phyloP scores from a whole-genome alignment of 208 protist species.

The Trypanosomatidae sp. region DNA sequence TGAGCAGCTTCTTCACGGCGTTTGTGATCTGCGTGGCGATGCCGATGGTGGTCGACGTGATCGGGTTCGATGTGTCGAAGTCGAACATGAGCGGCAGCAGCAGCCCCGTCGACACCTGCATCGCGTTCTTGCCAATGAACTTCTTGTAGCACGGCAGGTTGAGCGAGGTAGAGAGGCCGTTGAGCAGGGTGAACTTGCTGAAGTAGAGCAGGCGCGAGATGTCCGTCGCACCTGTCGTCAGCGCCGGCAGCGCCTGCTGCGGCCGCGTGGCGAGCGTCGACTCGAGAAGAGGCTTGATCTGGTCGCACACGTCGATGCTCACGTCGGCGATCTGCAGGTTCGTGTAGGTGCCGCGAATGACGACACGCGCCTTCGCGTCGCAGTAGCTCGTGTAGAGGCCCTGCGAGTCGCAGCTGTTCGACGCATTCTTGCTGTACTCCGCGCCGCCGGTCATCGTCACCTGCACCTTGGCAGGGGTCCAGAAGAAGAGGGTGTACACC shows the following conservation, averaged over 20 bases:
- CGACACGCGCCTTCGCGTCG: conserved; percentile 1
- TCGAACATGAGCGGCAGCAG: conserved; percentile 3
- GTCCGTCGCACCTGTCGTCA: neutral
- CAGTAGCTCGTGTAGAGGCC: neutral
- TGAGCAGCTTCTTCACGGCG: too few species aligned
- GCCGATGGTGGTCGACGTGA: neutral
- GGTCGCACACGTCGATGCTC: conserved; percentile 5
- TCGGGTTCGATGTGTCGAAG: conserved; percentile 14
- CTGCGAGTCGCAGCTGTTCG: too few species aligned
- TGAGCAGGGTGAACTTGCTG: conserved; percentile 5
- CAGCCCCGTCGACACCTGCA: conserved; percentile 8
- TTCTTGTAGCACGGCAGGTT: too few species aligned
- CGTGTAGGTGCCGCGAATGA: neutral
- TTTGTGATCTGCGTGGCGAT: neutral
- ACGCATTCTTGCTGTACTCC: too few species aligned
- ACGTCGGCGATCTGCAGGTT: conserved; percentile 5
- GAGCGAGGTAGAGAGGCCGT: neutral
- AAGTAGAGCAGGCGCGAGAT: conserved; percentile 3
- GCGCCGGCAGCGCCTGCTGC: neutral
- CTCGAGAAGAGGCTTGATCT: neutral
- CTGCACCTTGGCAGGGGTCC: too few species aligned
- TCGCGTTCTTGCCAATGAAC: conserved; percentile 12
- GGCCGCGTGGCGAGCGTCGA: neutral
- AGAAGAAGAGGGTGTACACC: too few species aligned
- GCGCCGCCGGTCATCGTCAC: too few species aligned